Evolutionary conservation across 1,139 yeast species (phyloP), one percentile per base, ranked within the genome.

Genomic region (Suhomyces bribrorum): DNA sequence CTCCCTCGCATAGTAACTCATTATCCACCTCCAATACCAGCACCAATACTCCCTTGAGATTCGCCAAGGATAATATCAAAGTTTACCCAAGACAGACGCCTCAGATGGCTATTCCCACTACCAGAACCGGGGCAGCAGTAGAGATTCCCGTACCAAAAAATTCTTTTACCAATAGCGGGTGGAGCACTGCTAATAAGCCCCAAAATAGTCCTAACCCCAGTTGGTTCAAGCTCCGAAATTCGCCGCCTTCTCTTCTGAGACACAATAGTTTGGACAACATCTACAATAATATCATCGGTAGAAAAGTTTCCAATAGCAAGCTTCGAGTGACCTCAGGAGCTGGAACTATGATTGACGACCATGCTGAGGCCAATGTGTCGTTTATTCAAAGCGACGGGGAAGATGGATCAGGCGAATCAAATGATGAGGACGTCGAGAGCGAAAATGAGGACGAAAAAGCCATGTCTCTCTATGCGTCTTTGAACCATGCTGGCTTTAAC

Each of bases 31-130:
- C 25, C 3, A 35, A 31, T 20, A 17, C 37, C 4, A 27, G 20
- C 2, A 13, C 23, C 3, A 34, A 28, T 15, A 28, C 32, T 7
- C 40, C 46, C 6, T 24, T 37, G 7, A 31, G 41, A 22, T 41
- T 36, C 25, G 31, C 39, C 2, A 43, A 45, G 12, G 47, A 42
- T 1, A 38, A 46, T 9, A 47, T 46, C 7, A 55, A 54, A 29
- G 36, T 54, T 0, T 53, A 52, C 37, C 81, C 84, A 2, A 75
- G 81, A 7, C 86, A 83, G 2, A 83, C 90, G 0, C 92, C 90
- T 1, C 75, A 74, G 51, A 79, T 86, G 83, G 86, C 95, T 0
- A 86, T 86, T 28, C 92, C 95, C 0, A 86, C 95, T 0, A 84
- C 94, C 0, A 63, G 89, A 43, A 76, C 79, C 24, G 95, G 95